A percentile compares a stretch with the other conserved stretches of the same genome.
phyloP scores from a whole-genome alignment of 768 basidiomycete species.

The Kwoniella sp. region DNA sequence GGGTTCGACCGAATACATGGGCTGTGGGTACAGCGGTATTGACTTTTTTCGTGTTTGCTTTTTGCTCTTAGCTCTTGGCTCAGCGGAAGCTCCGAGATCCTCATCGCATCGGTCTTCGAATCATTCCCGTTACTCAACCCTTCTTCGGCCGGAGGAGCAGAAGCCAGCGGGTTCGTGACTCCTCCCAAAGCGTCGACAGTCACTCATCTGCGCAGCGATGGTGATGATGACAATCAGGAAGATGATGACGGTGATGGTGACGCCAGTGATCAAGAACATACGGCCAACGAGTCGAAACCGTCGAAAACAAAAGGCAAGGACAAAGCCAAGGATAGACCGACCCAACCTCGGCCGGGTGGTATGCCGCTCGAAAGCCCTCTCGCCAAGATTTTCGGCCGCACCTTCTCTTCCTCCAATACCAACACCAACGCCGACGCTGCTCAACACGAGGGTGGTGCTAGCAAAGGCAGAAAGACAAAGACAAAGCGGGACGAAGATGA shows the following conservation, averaged over 20 bases:
- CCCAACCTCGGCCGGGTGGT: neutral
- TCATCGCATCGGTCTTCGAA: slow-evolving; percentile 50
- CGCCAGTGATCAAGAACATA: neutral
- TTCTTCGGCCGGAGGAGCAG: neutral
- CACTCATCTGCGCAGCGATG: neutral
- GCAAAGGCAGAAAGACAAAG: neutral
- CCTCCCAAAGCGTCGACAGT: slow-evolving; percentile 27
- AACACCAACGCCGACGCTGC: slow-evolving; percentile 1
- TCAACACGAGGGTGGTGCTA: slow-evolving; percentile 1
- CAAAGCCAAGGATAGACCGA: neutral
- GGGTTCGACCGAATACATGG: too few relatives aligned
- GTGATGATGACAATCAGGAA: slow-evolving; percentile 6
- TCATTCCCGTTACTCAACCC: slow-evolving; percentile 12
- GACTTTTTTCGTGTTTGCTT: neutral
- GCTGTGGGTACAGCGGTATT: too few relatives aligned
- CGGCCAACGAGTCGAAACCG: neutral
- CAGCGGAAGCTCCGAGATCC: slow-evolving; percentile 44
- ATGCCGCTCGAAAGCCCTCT: slow-evolving; percentile 34
- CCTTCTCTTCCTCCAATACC: neutral
- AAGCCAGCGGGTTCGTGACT: slow-evolving; percentile 18
- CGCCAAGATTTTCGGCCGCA: slow-evolving; percentile 41
- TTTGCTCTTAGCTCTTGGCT: slow-evolving; percentile 42
- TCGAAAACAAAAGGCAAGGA: neutral
- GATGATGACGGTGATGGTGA: neutral
- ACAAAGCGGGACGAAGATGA: neutral